Evolutionary conservation across 768 basidiomycete genomes (phyloP), one percentile per base, ranked within the genome.

Genomic region (Panus rudis): DNA sequence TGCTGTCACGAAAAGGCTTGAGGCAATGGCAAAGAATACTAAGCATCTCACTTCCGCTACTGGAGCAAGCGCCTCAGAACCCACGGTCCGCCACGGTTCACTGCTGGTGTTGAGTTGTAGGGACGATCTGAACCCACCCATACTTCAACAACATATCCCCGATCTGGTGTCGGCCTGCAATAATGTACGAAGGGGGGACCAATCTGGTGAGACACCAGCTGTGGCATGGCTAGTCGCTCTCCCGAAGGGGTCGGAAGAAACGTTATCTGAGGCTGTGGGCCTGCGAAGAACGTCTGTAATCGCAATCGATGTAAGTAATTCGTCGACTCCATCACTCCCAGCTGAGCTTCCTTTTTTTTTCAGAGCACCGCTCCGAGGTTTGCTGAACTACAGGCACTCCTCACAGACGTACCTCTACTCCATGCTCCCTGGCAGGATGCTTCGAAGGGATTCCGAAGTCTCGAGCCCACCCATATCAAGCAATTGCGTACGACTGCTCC

Each of bases 141-240:
- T 78, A 14, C 64, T 91, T 39, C 67, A 90, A 40, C 78, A 76
- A 37, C 89, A 92, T 59, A 59, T 92, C 17, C 88, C 83, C 8
- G 75, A 80, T 52, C 70, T 92, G 26, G 76, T 88, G 4, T 89
- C 90, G 0, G 73, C 83, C 0, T 85, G 72, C 57, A 92, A 92
- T 62, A 76, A 81, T 20, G 24, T 43, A 8, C 37, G 50, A 50
- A n/a, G n/a, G n/a, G n/a, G n/a, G n/a, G n/a, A n/a, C n/a, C n/a
- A n/a, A n/a, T n/a, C n/a, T n/a, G n/a, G n/a, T n/a, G n/a, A n/a
- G n/a, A n/a, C n/a, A n/a, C 16, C 19, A 11, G n/a, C 33, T 26
- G 47, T 26, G 51, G 66, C 84, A 41, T 78, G 73, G 58, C 63
- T 91, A 19, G 64, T 88, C 26, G 69, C 78, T 16, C 62, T 92